phyloP scores from a whole-genome alignment of 2,329 filamentous ascomycete genomes.

The Xylaria multiplex region DNA sequence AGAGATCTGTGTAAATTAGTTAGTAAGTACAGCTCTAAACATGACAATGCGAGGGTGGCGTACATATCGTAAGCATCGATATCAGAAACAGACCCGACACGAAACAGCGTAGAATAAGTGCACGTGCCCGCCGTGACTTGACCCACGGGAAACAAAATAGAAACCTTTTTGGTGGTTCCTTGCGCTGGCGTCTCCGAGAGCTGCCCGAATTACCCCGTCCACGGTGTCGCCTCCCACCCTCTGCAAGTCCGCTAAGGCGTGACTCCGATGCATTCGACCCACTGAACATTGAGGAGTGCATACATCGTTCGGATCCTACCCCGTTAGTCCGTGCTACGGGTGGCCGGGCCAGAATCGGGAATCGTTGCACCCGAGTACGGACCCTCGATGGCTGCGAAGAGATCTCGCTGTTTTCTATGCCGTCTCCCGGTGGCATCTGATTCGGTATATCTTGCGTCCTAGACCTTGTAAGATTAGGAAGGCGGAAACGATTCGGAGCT shows the following conservation, averaged over 20 bases:
- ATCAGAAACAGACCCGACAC: conserved; percentile 72
- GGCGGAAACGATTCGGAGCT: conserved; percentile 52
- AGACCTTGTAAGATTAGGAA: conserved; percentile 55
- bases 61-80: conserved; percentile 72
- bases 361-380: conserved; percentile 32
- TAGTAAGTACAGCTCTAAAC: not conserved
- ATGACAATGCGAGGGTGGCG: conserved; percentile 48
- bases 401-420: conserved; percentile 16
- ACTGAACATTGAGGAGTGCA: conserved; percentile 47
- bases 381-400: conserved; percentile 16
- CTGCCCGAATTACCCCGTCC: conserved; percentile 33
- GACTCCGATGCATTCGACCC: conserved; percentile 61
- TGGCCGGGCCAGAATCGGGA: conserved; percentile 41
- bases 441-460: conserved; percentile 52
- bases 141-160: conserved; percentile 66
- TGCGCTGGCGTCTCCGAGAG: conserved; percentile 33
- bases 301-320: conserved; percentile 26
- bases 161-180: conserved; percentile 55
- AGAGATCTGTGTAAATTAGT: conserved; percentile 67
- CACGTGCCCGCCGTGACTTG: conserved; percentile 62
- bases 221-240: conserved; percentile 52
- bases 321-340: conserved; percentile 38
- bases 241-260: conserved; percentile 57
- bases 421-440: conserved; percentile 40
- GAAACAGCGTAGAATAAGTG: conserved; percentile 68